Evolutionary conservation across 257 asterid species (phyloP).

Genomic region (Primulina huaijiensis): DNA sequence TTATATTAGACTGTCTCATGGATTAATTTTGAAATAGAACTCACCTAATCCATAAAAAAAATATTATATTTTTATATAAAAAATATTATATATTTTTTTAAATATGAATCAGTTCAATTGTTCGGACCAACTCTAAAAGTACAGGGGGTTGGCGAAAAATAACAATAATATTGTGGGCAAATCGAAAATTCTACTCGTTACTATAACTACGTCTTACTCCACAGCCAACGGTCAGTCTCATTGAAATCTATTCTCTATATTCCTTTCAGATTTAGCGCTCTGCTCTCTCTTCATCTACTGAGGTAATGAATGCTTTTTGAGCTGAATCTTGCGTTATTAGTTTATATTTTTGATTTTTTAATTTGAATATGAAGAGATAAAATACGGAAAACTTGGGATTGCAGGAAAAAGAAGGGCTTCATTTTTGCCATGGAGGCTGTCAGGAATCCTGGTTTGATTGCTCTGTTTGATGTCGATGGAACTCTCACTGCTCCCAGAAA

Average conservation of each 20-base stretch:
- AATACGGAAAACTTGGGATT: neutral
- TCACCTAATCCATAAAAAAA: too few species aligned
- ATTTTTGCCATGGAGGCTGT: conserved; percentile 46
- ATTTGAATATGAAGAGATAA: neutral
- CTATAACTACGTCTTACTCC: too few species aligned
- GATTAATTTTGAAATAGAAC: too few species aligned
- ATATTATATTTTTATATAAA: too few species aligned
- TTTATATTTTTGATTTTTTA: too few species aligned
- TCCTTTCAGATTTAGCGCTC: neutral
- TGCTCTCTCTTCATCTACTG: neutral
- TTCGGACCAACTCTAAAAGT: too few species aligned
- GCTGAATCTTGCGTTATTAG: neutral
- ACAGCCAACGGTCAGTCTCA: neutral
- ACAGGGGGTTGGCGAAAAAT: too few species aligned
- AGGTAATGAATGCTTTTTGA: neutral
- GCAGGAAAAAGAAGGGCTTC: conserved; percentile 19
- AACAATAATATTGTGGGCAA: too few species aligned
- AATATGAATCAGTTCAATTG: too few species aligned
- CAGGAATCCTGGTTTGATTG: conserved; percentile 67
- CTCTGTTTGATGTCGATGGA: conserved; percentile 91
- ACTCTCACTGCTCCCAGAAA: conserved; percentile 92
- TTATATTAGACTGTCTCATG: too few species aligned
- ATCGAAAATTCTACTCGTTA: too few species aligned
- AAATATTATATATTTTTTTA: too few species aligned
- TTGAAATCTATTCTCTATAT: neutral